phyloP scores from a whole-genome alignment of 2,329 filamentous ascomycete genomes.

The Phyllosticta paracitricarpa region DNA sequence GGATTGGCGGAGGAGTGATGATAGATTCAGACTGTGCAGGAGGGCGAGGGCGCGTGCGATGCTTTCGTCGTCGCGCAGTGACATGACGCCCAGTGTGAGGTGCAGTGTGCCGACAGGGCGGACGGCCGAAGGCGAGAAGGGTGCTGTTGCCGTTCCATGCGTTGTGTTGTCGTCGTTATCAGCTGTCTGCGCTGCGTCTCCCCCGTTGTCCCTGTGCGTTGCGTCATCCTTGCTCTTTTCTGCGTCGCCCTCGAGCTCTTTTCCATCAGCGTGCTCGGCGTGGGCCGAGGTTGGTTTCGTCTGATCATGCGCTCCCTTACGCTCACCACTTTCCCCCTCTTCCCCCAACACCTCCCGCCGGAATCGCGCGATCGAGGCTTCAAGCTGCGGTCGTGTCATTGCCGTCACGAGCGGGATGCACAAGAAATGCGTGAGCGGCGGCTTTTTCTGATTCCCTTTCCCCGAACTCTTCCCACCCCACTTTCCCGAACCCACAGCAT shows the following conservation, averaged over 20 bases:
- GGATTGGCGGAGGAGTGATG: constrained; percentile 25
- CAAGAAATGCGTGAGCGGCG: constrained; percentile 61
- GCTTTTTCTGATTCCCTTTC: constrained; percentile 21
- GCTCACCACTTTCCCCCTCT: constrained; percentile 3
- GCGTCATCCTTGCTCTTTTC: too few relatives aligned
- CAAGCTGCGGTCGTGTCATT: constrained; percentile 53
- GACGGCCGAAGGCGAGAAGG: constrained; percentile 56
- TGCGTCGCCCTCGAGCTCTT: constrained; percentile 1
- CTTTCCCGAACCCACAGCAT: background rate
- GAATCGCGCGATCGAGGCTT: constrained; percentile 53
- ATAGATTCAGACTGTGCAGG: constrained; percentile 37
- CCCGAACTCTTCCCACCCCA: background rate
- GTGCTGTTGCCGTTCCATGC: constrained; percentile 21
- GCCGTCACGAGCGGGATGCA: constrained; percentile 61
- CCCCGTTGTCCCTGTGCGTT: too few relatives aligned
- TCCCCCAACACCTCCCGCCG: constrained; percentile 40
- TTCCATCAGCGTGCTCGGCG: background rate
- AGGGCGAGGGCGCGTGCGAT: constrained; percentile 34
- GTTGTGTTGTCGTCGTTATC: too few relatives aligned
- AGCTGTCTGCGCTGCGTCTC: too few relatives aligned
- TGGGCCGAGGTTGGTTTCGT: background rate
- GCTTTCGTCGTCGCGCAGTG: constrained; percentile 44
- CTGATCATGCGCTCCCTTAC: background rate
- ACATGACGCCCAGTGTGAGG: constrained; percentile 81
- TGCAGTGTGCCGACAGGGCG: constrained; percentile 73